Percentiles rank a stretch among this genome's conserved stretches.
Conservation (phyloP, 2,329 filamentous ascomycete species). For the Domatiomyces catenatus region DNA sequence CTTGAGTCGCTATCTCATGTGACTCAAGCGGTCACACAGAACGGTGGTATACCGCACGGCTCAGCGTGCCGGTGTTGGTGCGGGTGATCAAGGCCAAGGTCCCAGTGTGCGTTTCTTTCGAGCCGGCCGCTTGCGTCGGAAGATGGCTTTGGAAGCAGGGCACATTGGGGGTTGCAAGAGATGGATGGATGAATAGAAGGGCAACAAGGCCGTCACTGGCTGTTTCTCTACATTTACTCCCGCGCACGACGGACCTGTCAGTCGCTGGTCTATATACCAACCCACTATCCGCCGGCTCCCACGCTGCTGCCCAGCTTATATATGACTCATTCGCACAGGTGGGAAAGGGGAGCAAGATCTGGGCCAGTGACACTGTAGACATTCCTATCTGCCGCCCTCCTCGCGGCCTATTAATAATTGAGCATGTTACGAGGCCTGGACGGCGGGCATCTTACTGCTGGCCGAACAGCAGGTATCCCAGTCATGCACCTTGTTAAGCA, state of each 20-base stretch:
- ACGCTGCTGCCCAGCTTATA: neutral
- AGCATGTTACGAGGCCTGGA: neutral
- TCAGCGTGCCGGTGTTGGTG: no score
- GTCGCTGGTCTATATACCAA: neutral
- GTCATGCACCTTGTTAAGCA: neutral
- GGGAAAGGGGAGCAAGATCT: neutral
- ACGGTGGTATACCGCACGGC: neutral
- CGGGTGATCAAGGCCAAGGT: neutral
- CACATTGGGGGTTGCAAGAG: neutral
- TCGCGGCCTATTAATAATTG: no score
- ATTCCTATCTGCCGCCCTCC: neutral
- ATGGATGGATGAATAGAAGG: neutral
- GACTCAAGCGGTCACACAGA: neutral
- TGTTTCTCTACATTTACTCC: neutral
- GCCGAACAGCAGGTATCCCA: neutral
- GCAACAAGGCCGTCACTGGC: neutral
- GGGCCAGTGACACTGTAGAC: neutral
- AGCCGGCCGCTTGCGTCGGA: neutral
- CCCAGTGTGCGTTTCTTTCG: neutral
- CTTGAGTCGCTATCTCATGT: neutral
- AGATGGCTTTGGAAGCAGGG: neutral
- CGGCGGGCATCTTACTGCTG: neutral
- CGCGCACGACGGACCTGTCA: neutral
- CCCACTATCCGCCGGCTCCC: neutral
- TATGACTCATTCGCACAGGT: neutral